Conservation (phyloP, 257 asterid species). For the Paulownia fortunei region DNA sequence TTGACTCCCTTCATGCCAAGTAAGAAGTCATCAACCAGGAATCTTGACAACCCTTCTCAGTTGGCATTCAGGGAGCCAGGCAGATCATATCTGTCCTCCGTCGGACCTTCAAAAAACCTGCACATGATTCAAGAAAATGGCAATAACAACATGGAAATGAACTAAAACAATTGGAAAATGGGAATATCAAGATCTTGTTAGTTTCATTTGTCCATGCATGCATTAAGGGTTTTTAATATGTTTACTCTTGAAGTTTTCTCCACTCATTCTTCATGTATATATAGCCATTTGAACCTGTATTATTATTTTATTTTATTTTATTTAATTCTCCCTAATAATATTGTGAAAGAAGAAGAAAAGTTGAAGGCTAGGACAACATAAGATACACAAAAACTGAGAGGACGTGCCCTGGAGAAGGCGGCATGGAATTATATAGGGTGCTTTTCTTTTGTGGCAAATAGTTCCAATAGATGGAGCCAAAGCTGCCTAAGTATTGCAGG, state of each 20-base stretch:
- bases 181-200: neutral
- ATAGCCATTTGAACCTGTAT: constrained; percentile 9
- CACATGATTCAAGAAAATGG: neutral
- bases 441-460: neutral
- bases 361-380: constrained; percentile 28
- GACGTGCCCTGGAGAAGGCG: constrained; percentile 15
- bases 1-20: constrained; percentile 48
- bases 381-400: constrained; percentile 5
- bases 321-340: neutral
- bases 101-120: neutral
- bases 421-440: constrained; percentile 6
- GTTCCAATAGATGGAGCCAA: constrained; percentile 35
- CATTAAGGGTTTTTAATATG: neutral
- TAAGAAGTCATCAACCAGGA: constrained; percentile 27
- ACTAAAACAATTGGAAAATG: neutral
- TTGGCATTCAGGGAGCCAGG: constrained; percentile 54
- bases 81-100: constrained; percentile 24
- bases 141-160: neutral
- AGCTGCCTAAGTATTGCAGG: constrained; percentile 32
- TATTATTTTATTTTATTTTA: neutral
- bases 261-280: constrained; percentile 7
- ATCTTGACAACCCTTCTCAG: constrained; percentile 33
- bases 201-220: neutral
- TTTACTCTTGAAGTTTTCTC: neutral
- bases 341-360: constrained; percentile 11